Evolutionary conservation across 108 stramenopile species (phyloP).

Genomic region (Pseudonitzschia pungens): DNA sequence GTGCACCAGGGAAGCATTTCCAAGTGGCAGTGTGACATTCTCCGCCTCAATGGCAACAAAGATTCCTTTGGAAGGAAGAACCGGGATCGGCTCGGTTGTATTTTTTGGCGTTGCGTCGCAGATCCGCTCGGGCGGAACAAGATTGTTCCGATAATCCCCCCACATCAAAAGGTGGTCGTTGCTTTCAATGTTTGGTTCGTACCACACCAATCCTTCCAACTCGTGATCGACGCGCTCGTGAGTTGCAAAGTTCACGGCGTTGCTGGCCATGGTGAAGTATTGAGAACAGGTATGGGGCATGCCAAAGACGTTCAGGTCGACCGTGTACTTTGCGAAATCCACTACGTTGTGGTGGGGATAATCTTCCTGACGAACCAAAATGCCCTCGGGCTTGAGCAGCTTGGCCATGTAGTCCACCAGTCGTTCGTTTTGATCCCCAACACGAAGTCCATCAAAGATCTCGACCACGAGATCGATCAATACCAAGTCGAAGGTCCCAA

Average conservation of each 20-base stretch:
- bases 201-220: conserved; percentile 10
- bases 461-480: conserved; percentile 53
- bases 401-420: conserved; percentile 58
- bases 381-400: conserved; percentile 77
- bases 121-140: conserved; percentile 7
- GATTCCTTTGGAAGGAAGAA: conserved; percentile 36
- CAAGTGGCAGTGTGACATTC: conserved; percentile 34
- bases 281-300: conserved; percentile 63
- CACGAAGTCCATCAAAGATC: conserved; percentile 32
- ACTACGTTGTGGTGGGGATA: conserved; percentile 41
- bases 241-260: conserved; percentile 41
- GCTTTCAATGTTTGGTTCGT: conserved; percentile 9
- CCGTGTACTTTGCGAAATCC: conserved; percentile 24
- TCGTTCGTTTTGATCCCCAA: conserved; percentile 7
- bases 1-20: conserved; percentile 11
- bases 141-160: conserved; percentile 16
- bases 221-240: conserved; percentile 8
- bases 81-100: neutral
- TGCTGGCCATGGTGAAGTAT: conserved; percentile 44
- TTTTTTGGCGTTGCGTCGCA: conserved; percentile 18
- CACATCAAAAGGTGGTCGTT: neutral
- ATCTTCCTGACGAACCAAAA: conserved; percentile 81
- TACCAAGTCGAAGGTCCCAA: conserved; percentile 72
- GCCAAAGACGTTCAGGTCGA: conserved; percentile 31
- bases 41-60: conserved; percentile 64